Evolutionary conservation across 225 moss, liverwort and hornwort genomes (phyloP).

Genomic region (Pseudoscleropodium purum): DNA sequence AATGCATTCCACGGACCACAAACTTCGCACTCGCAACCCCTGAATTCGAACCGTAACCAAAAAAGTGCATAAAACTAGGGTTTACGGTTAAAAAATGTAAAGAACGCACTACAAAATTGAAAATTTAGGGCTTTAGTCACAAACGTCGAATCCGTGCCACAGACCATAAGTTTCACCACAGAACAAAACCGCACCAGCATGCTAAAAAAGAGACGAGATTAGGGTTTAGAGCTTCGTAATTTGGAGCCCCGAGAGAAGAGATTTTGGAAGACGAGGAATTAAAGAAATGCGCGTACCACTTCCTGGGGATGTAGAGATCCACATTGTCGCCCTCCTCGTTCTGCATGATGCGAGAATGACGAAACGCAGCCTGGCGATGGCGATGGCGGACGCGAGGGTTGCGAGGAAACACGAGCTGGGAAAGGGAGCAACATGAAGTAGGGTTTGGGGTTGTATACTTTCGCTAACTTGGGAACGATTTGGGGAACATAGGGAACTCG

Average conservation of each 20-base stretch:
- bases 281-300: slow-evolving; percentile 8
- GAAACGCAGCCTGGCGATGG: background rate
- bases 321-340: slow-evolving; percentile 46
- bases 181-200: background rate
- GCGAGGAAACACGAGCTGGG: background rate
- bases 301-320: slow-evolving; percentile 47
- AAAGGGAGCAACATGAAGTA: rapidly evolving
- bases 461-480: background rate
- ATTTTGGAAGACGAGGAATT: background rate
- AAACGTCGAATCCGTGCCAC: background rate
- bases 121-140: background rate
- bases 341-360: slow-evolving; percentile 17
- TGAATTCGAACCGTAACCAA: background rate
- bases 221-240: background rate
- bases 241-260: background rate
- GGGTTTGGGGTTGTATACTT: background rate
- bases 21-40: background rate
- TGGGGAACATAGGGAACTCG: background rate
- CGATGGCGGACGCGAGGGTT: background rate
- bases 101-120: background rate
- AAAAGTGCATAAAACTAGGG: background rate
- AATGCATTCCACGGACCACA: background rate
- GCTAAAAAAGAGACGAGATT: background rate
- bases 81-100: background rate
- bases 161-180: background rate